Conservation (phyloP, 768 basidiomycete species). For the Mycena latifolia region DNA sequence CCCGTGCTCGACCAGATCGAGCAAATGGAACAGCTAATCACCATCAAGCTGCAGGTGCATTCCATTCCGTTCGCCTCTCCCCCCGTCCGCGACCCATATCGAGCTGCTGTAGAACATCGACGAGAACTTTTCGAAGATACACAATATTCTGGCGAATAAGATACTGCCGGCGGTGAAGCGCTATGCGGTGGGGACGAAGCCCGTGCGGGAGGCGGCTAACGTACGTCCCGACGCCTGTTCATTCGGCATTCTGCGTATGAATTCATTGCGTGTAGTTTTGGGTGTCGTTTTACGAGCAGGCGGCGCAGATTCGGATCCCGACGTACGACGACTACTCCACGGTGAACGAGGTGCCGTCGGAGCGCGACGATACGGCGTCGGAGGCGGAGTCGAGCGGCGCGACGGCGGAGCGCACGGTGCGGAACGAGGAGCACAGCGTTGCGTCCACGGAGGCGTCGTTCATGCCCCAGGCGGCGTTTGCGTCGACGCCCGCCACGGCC, state of each 20-base stretch:
- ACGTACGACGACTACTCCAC: slow-evolving; percentile 78
- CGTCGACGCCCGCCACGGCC: slow-evolving; percentile 81
- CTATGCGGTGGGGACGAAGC: slow-evolving; percentile 88
- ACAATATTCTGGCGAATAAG: slow-evolving; percentile 83
- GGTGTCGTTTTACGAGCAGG: slow-evolving; percentile 96
- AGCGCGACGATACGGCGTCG: slow-evolving; percentile 47
- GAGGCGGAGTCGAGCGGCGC: slow-evolving; percentile 41
- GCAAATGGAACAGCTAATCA: slow-evolving; percentile 96
- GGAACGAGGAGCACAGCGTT: slow-evolving; percentile 55
- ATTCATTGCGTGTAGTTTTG: slow-evolving; percentile 75
- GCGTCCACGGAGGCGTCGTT: slow-evolving; percentile 79
- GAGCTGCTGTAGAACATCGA: slow-evolving; percentile 85
- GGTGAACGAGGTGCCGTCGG: slow-evolving; percentile 62
- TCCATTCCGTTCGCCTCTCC: slow-evolving; percentile 27
- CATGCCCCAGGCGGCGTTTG: slow-evolving; percentile 78
- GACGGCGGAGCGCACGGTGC: slow-evolving; percentile 39
- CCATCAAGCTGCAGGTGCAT: slow-evolving; percentile 87
- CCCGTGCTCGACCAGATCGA: slow-evolving; percentile 87
- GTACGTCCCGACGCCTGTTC: slow-evolving; percentile 56
- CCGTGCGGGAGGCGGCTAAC: slow-evolving; percentile 91
- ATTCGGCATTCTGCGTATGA: not conserved
- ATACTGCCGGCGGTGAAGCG: slow-evolving; percentile 91
- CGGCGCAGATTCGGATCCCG: slow-evolving; percentile 88
- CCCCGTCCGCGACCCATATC: slow-evolving; percentile 5
- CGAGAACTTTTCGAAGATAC: slow-evolving; percentile 92